These are phyloP conservation scores for Hypoxylon sp. DNA, from an alignment of 2,329 filamentous ascomycete genomes.

Conservation along the genomic window DNA sequence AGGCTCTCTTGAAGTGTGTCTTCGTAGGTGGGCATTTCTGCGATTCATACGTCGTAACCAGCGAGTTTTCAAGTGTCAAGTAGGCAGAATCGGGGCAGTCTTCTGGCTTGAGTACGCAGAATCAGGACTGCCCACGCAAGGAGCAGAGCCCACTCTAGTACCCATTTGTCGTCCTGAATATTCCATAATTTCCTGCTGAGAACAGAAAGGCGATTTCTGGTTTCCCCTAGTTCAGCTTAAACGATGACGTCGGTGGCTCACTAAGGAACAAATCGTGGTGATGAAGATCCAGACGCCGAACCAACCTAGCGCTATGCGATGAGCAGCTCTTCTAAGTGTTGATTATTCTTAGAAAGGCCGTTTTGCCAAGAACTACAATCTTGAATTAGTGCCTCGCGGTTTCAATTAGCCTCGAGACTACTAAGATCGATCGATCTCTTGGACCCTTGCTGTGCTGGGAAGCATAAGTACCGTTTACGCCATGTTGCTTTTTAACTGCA, in stretches of 20 bases:
- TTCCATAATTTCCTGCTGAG: constrained; percentile 34
- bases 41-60: background rate
- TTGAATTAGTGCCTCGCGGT: background rate
- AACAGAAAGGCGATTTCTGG: constrained; percentile 1
- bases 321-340: background rate
- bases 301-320: constrained; percentile 25
- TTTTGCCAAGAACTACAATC: constrained; percentile 26
- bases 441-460: background rate
- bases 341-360: constrained; percentile 29
- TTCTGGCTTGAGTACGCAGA: constrained; percentile 15
- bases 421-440: background rate
- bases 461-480: background rate
- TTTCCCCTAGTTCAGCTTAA: constrained; percentile 8
- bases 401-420: background rate
- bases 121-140: constrained; percentile 2
- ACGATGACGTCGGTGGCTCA: constrained; percentile 43
- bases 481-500: background rate
- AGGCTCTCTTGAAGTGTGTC: constrained; percentile 19
- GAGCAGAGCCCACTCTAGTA: constrained; percentile 7
- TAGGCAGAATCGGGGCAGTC: background rate
- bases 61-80: background rate
- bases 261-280: constrained; percentile 25
- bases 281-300: constrained; percentile 31
- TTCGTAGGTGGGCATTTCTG: constrained; percentile 38
- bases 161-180: constrained; percentile 13